Conservation (phyloP, 2,329 filamentous ascomycete genomes). For the Penicillium sp. region DNA sequence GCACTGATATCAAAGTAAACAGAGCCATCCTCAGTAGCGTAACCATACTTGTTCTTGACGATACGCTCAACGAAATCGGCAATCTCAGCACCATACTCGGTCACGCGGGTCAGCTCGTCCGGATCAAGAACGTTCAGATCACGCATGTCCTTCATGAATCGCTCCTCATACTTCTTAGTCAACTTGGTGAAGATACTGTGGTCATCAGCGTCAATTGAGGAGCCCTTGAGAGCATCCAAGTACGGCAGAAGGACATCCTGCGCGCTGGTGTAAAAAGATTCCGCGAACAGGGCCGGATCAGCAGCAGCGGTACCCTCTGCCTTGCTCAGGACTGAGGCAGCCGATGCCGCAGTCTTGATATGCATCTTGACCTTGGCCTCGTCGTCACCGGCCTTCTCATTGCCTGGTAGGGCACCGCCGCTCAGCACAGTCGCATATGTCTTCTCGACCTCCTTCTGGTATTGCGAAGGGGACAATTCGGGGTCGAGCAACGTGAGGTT, state of each 20-base stretch:
- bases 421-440: conserved; percentile 59
- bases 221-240: conserved; percentile 67
- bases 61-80: conserved; percentile 81
- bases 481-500: conserved; percentile 62
- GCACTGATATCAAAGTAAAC: conserved; percentile 92
- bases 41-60: conserved; percentile 83
- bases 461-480: conserved; percentile 52
- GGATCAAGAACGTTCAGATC: conserved; percentile 82
- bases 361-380: conserved; percentile 93
- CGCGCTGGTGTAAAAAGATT: conserved; percentile 60
- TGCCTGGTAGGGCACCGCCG: conserved; percentile 59
- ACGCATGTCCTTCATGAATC: conserved; percentile 87
- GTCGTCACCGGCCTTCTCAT: conserved; percentile 66
- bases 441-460: conserved; percentile 53
- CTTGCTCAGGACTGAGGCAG: conserved; percentile 55
- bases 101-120: conserved; percentile 84
- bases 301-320: conserved; percentile 32
- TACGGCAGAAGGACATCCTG: conserved; percentile 78
- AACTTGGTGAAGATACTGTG: conserved; percentile 84
- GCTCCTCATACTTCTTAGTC: conserved; percentile 81
- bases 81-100: conserved; percentile 87
- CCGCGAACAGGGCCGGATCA: conserved; percentile 33
- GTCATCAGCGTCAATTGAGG: conserved; percentile 61
- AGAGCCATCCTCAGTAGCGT: conserved; percentile 73
- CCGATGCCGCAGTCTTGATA: conserved; percentile 63